Evolutionary conservation across 257 asterid species (phyloP), one percentile per base, ranked within the genome.

Genomic region (Coffea canephora): DNA sequence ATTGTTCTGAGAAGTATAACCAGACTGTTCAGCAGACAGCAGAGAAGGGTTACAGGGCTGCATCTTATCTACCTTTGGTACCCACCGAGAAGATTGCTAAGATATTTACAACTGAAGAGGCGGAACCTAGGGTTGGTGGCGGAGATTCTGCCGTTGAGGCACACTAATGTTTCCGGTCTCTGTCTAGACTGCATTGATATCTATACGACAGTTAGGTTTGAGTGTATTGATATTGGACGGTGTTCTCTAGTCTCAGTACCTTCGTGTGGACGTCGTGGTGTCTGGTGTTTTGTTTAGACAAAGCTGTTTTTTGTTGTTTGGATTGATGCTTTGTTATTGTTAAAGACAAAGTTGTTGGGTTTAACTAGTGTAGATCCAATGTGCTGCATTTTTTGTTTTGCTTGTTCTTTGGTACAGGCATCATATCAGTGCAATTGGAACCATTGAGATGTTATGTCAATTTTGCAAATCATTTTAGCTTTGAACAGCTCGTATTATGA

Each of bases 81-180:
- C 98, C 99, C 4, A 90, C 92, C 1, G 93, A 86, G 48, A 94
- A 78, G 89, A 95, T 95, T 31, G 91, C 94, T 9, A 86, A 87
- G 85, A 90, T 88, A 41, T 86, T 93, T 71, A 66, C 85, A 55
- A 41, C 71, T 27, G 77, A 54, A 72, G 70, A 59, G 16, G 64
- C 59, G 1, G 70, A 82, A 73, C 83, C 88, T 50, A 80, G 71
- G 62, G 85, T 66, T 69, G 25, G 71, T 73, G 61, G 54, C 39
- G 72, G 73, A 64, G 71, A 77, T 43, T 39, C 64, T 8, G 77
- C 73, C 21, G 80, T 84, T 64, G 83, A 45, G 45, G 84, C 74
- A 12, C 80, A 85, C n/a, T 85, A 80, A 80, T 73, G 67, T 36
- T 77, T 78, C 21, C 66, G 8, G 15, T 15, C 41, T 62, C 68